Evolutionary conservation across 1,139 yeast genomes (phyloP).

Genomic region (Arxiozyma telluris): DNA sequence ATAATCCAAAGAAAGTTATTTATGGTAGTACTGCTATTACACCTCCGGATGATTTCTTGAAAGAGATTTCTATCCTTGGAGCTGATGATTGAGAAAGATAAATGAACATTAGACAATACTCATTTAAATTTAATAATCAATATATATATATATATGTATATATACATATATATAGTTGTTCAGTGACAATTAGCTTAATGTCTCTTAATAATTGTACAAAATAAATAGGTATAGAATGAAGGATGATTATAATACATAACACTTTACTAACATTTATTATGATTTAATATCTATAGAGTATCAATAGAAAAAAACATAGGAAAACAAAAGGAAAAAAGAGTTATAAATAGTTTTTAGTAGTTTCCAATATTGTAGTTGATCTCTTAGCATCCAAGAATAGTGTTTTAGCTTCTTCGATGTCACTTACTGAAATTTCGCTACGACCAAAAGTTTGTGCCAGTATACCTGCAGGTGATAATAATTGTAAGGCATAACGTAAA

Average conservation of each 20-base stretch:
- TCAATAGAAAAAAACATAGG: background rate
- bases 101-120: background rate
- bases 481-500: constrained; percentile 82
- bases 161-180: background rate
- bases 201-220: background rate
- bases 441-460: constrained; percentile 69
- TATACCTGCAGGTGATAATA: constrained; percentile 84
- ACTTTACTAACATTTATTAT: background rate
- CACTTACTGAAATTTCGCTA: constrained; percentile 55
- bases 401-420: constrained; percentile 77
- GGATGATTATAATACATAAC: background rate
- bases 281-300: background rate
- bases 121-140: background rate
- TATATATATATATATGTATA: background rate
- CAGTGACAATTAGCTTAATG: background rate
- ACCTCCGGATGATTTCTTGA: constrained; percentile 67
- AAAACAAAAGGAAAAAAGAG: background rate
- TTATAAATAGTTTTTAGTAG: constrained; percentile 25
- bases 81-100: constrained; percentile 4
- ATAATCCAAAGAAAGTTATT: constrained; percentile 42
- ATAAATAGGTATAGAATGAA: background rate
- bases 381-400: constrained; percentile 85
- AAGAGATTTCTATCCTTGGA: constrained; percentile 57
- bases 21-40: constrained; percentile 83
- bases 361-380: constrained; percentile 67